Evolutionary conservation across 768 basidiomycete species (phyloP), one percentile per base, ranked within the genome.

Genomic region (Suillus lakei): DNA sequence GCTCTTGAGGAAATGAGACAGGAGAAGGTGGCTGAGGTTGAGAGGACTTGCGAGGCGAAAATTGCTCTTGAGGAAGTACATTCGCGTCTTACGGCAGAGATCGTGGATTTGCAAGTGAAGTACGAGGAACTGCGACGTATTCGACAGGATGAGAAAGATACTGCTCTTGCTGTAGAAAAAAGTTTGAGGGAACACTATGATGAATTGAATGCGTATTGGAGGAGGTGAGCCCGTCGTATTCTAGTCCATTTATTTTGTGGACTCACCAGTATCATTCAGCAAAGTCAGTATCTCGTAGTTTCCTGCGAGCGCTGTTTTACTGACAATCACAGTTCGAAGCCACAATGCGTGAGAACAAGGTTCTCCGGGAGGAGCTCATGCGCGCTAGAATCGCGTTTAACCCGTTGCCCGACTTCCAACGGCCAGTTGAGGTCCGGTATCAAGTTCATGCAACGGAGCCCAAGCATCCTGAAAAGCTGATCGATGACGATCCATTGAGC

Each of bases 121-220:
- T 77, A 83, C 50, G 77, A 82, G 36, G 81, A 83, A 13, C 66
- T 83, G 48, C 73, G 79, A 48, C 74, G 78, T 43, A 74, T 74
- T 59, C 81, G 81, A 32, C 78, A 77, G 30, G 81, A 83, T 55
- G 89, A 88, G 72, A 83, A 79, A 67, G 83, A 88, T 28, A 80
- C 81, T 3, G 83, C 87, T 9, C 73, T 84, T 50, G 80, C 78
- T 12, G 79, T 85, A 41, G 86, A 89, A 78, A 82, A 74, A 63
- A 84, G 77, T 69, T 78, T 91, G 67, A 81, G 85, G 66, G 83
- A 85, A 36, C 85, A 86, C 69, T 84, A 82, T 60, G 78, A 78
- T 58, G 76, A 81, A 44, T 80, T 86, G 66, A 81, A 83, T 38
- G 75, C 72, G 32, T 83, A 76, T 64, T 79, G 79, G 78, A 79